Evolutionary conservation across 1,284 basidiomycete species (phyloP), one percentile per base, ranked within the genome.

Genomic region (Ceratobasidium sp.): DNA sequence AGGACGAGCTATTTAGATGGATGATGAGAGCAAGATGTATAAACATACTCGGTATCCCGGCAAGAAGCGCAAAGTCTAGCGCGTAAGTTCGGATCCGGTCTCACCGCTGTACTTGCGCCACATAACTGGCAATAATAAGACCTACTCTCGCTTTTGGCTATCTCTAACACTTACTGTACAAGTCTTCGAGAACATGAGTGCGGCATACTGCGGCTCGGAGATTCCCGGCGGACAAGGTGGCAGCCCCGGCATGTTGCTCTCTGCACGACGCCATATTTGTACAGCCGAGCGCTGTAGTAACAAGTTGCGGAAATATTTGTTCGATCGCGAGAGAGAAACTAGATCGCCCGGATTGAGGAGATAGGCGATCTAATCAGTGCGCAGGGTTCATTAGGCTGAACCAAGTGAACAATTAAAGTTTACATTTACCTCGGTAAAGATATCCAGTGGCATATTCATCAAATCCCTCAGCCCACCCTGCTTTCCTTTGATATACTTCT

Each of bases 281-380:
- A 53, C 20, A 9, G 70, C 56, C 9, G 70, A 73, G 13, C 56
- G 55, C 3, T 26, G 56, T 15, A 73, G 42, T 10, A 73, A 28
- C 6, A 73, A 26, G 40, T 55, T 49, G 12, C 70, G 70, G n/a
- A 73, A 63, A 26, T 10, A 46, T n/a, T 63, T 61, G 56, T 63
- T 49, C n/a, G 40, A 23, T 20, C 70, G 70, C 18, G 42, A 23
- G 10, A 73, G 58, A 12, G 70, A 12, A 12, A 73, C 12, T n/a
- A 73, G 42, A 18, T 73, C 70, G 3, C 70, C 70, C 18, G 70
- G 70, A 4, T 2, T 12, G 13, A 49, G 15, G 58, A 58, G 23
- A 23, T 20, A 51, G 4, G 70, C 42, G 42, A 73, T 63, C 70
- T 73, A 71, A 46, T 33, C 28, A 18, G 18, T 53, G 18, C 9